Conservation (phyloP, 1,139 yeast genomes). For the Scheffersomyces parashehatae region DNA sequence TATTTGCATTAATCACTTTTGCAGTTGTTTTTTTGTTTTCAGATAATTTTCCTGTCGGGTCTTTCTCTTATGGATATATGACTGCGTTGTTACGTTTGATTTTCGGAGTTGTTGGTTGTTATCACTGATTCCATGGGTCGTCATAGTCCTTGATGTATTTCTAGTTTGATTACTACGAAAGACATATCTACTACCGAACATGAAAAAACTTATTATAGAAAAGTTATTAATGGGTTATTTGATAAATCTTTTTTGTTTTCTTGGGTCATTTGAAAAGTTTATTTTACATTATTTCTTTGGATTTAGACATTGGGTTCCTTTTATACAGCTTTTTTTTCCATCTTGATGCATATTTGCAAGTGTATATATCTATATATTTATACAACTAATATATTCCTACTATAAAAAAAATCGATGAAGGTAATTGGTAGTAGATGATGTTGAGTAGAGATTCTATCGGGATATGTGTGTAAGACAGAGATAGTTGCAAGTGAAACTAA, state of each 20-base stretch:
- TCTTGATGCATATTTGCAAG: not conserved
- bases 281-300: conserved; percentile 20
- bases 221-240: conserved; percentile 34
- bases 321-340: conserved; percentile 20
- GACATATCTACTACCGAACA: conserved; percentile 9
- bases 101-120: no score
- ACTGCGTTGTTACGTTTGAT: not conserved
- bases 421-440: no score
- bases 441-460: no score
- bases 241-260: conserved; percentile 26
- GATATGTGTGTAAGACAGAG: no score
- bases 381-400: no score
- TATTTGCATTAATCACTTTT: conserved; percentile 26
- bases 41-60: not conserved
- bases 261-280: conserved; percentile 21
- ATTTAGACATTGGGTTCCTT: conserved; percentile 43
- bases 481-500: no score
- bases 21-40: conserved; percentile 1
- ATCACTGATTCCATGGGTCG: no score
- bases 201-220: conserved; percentile 16
- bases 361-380: not conserved
- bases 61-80: not conserved
- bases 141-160: conserved; percentile 9
- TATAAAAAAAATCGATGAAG: no score
- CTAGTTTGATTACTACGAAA: conserved; percentile 9